Base-by-base conservation (phyloP, 306 rosid genomes). In the Trifolium fragiferum region DNA sequence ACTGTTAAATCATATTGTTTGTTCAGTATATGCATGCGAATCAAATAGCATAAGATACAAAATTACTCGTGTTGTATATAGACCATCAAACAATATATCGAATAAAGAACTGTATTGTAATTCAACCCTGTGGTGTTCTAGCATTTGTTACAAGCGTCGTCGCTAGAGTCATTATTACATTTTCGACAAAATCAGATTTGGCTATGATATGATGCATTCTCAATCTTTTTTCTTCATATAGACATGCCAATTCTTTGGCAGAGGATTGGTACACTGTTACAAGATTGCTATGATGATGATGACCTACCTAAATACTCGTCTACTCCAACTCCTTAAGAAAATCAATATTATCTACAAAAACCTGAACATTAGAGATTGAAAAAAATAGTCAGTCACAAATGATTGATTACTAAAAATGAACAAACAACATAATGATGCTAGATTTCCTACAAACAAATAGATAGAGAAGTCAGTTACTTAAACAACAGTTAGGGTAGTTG, bases 281-380 rank as follows among this genome's bases (percentile, higher is more conserved):
- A 73, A 67, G 62, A 55, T 72, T 37, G 69, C 37, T 47, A 60
- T 20, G 46, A 72, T 64, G 46, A 72, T 64, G 50, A 72, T 64
- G 50, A 72, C 62, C 38, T 68, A 61, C 72, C 54, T 68, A 63
- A 72, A 69, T 62, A 83, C 47, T 76, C 88, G 84, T 76, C 88
- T 85, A 94, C 83, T 94, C 99, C 91, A 91, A 83, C 89, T 94
- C 99, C 89, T 88, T 92, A 1, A 87, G 78, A 77, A 94, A 92
- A 84, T 94, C 99, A 78, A 88, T 81, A 82, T 94, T 90, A 87
- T 94, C 99, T 80, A 94, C 99, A 79, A 94, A 94, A 78, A 91
- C 99, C 97, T 94, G 95, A 68, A 81, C 73, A 74, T 75, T 20
- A 27, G 44, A 74, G 12, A 32, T 10, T 21, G 58, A 37, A 50